Conservation (phyloP, 1,284 basidiomycete genomes). For the Neotropicomus parvogracilis region DNA sequence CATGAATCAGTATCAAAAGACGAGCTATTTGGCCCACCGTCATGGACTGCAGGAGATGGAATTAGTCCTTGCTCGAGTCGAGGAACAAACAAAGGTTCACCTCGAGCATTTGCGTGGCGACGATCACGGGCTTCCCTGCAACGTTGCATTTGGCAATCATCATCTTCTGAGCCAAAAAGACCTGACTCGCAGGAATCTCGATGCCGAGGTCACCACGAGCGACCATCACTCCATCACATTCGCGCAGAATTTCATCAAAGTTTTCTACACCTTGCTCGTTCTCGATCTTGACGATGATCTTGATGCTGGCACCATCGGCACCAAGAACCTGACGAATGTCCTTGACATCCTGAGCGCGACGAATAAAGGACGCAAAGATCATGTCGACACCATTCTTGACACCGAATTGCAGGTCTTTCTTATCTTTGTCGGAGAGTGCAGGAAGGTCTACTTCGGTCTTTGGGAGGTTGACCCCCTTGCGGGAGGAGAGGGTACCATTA, state of each 20-base stretch:
- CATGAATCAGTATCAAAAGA: constrained; percentile 8
- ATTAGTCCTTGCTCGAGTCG: constrained; percentile 12
- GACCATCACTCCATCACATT: constrained; percentile 97
- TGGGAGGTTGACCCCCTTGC: constrained; percentile 99
- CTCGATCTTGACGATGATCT: constrained; percentile 98
- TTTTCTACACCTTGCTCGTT: constrained; percentile 97
- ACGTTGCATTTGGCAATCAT: constrained; percentile 99
- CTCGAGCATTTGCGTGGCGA: constrained; percentile 99
- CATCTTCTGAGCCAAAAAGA: constrained; percentile 99
- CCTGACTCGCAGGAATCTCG: constrained; percentile 96
- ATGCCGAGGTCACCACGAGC: constrained; percentile 98
- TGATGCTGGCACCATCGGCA: constrained; percentile 88
- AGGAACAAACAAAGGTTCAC: constrained; percentile 40
- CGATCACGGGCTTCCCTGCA: constrained; percentile 95
- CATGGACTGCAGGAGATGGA: constrained; percentile 67
- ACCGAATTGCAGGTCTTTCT: constrained; percentile 91
- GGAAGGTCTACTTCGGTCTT: constrained; percentile 98
- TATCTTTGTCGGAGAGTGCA: constrained; percentile 97
- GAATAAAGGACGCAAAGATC: constrained; percentile 98
- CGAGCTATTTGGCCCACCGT: constrained; percentile 53
- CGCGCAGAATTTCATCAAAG: constrained; percentile 95
- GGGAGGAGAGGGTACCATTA: constrained; percentile 90
- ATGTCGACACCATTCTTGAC: constrained; percentile 98
- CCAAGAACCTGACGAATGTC: constrained; percentile 91
- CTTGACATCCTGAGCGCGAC: constrained; percentile 85